Evolutionary conservation across 2,329 filamentous ascomycete genomes (phyloP), one percentile per base, ranked within the genome.

Genomic region (Aspergillus carbonarius): DNA sequence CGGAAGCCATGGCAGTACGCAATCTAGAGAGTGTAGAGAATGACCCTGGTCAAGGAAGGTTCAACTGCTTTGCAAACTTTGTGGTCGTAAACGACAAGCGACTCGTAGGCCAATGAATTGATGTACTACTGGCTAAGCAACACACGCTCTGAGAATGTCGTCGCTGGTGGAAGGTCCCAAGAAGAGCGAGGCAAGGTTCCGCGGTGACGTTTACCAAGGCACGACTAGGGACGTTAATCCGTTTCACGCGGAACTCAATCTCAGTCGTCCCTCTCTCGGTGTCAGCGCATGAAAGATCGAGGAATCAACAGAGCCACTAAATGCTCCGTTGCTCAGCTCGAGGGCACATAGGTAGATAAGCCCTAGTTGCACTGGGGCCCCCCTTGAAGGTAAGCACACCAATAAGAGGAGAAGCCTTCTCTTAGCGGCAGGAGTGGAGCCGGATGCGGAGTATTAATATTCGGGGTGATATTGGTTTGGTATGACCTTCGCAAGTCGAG

Each of bases 121-220:
- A 46, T 54, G 30, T 46, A 34, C 52, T 50, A 63, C 59, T 54
- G 35, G 48, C 51, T 47, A 44, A 47, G 59, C 35, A 56, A 25
- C 25, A 46, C 27, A 55, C 59, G 39, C 17, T 51, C 37, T 32
- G 58, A 58, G 57, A 53, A 32, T 54, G 52, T 61, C 34, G 53
- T 55, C 63, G 62, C 52, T 49, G 54, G 50, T 37, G 61, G 58
- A 60, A 63, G 54, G 63, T 52, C 61, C 9, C 37, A 49, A 57
- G 54, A 58, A 58, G 57, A 55, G 49, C 49, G 59, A 60, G 57
- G 58, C 69, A 68, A 73, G 66, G 68, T 72, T 69, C 70, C 67
- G 66, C 63, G 61, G 69, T 72, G 69, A 73, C 68, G 71, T 72
- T 72, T 63, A 70, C 67, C 70, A 69, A 69, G 63, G 61, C 50